phyloP scores from a whole-genome alignment of 176 grass and related monocot species.

The Ensete glaucum region DNA sequence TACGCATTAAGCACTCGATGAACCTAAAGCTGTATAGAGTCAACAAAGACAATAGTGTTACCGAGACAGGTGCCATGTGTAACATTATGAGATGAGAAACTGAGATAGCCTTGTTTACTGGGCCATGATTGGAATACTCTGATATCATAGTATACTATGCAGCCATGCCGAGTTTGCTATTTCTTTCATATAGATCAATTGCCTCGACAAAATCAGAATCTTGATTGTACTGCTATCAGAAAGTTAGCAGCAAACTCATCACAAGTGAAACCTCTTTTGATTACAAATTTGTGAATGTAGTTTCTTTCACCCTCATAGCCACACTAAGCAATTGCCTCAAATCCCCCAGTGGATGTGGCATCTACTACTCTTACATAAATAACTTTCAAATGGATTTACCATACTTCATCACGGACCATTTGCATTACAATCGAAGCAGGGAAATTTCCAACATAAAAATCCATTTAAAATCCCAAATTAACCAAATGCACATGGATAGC shows the following conservation, averaged over 20 bases:
- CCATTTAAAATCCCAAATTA: not conserved
- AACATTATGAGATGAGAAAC: constrained; percentile 3
- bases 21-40: not conserved
- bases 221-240: constrained; percentile 7
- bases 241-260: constrained; percentile 16
- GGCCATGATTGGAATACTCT: constrained; percentile 2
- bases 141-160: constrained; percentile 8
- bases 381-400: not conserved
- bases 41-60: constrained; percentile 3
- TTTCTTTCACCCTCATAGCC: constrained; percentile 6
- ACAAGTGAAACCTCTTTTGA: not conserved
- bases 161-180: not conserved
- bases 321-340: not conserved
- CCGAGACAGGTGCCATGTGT: not conserved
- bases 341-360: constrained; percentile 7
- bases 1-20: not conserved
- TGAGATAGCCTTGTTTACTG: constrained; percentile 1
- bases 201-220: constrained; percentile 9
- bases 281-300: constrained; percentile 6
- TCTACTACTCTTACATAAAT: constrained; percentile 12
- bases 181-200: not conserved
- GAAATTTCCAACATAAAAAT: constrained; percentile 6
- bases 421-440: constrained; percentile 11
- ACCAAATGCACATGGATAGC: not conserved
- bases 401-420: not conserved